Base-by-base conservation (phyloP, 1,284 basidiomycete genomes). In the Sparassis latifolia region DNA sequence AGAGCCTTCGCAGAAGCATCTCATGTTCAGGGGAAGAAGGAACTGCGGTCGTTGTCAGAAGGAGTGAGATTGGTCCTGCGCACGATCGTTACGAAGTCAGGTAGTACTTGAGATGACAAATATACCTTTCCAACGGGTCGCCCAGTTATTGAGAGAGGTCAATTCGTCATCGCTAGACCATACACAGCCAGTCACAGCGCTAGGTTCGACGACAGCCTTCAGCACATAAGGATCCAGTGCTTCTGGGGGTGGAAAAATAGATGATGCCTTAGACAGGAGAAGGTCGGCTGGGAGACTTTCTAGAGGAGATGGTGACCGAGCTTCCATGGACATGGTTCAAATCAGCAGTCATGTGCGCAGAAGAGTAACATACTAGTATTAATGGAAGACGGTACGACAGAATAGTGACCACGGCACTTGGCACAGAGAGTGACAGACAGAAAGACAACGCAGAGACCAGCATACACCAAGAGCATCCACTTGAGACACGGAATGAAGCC, bases 61-160 rank as follows among this genome's bases (percentile, higher is more conserved):
- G 57, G 0, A 84, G 62, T 12, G 82, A 84, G 6, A 81, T 68
- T 0, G 79, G 76, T 10, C 77, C 82, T 81, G 48, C 42, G 12
- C 12, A 3, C 31, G 33, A 20, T 10, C 33, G 43, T 33, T 35
- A 32, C 20, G 5, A 28, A 32, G n/a, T 38, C 5, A 44, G 44
- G 33, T 7, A 42, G 35, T 6, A 37, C 12, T 37, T 37, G 35
- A 12, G 35, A 37, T 12, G 6, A 37, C 35, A 37, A n/a, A 10
- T 5, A n/a, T 48, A 79, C 80, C 80, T 56, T 69, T 61, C 82
- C 83, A 85, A 12, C 61, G 57, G 0, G 62, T 50, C 9, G 66
- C 64, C 74, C 75, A 78, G 37, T 60, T 30, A 31, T 61, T 55
- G 10, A 78, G 49, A 27, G 58, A 46, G 7, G 69, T 63, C 12